Percentiles rank a stretch among this genome's conserved stretches.
phyloP scores from a whole-genome alignment of 2,329 filamentous ascomycete genomes.

The Hypoxylon sp. region DNA sequence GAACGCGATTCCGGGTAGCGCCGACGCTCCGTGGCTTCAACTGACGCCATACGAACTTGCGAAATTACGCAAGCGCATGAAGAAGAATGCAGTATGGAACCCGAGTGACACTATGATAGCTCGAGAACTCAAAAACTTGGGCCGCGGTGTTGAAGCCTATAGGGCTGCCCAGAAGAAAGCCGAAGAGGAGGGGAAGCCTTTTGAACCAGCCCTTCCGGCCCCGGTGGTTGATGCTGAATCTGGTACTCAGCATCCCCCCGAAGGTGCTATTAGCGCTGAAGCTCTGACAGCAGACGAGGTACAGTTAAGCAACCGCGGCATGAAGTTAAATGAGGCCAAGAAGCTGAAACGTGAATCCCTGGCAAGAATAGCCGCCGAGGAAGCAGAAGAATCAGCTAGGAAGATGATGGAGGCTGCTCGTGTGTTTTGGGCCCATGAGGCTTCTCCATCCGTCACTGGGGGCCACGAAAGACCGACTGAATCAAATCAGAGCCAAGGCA shows the following conservation, averaged over 20 bases:
- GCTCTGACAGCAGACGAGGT: conserved; percentile 72
- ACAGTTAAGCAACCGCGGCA: conserved; percentile 78
- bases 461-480: conserved; percentile 55
- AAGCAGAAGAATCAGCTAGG: conserved; percentile 71
- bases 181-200: conserved; percentile 74
- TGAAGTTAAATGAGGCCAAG: conserved; percentile 85
- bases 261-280: conserved; percentile 72
- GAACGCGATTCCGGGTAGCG: conserved; percentile 70
- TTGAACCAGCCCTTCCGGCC: conserved; percentile 64
- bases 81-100: conserved; percentile 90
- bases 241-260: conserved; percentile 68
- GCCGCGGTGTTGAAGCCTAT: conserved; percentile 76
- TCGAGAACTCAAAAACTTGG: conserved; percentile 79
- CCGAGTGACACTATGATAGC: conserved; percentile 90
- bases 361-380: conserved; percentile 73
- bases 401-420: conserved; percentile 67
- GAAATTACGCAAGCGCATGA: conserved; percentile 85
- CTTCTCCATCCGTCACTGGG: conserved; percentile 54
- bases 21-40: conserved; percentile 76
- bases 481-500: conserved; percentile 50
- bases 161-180: conserved; percentile 74
- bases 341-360: conserved; percentile 78
- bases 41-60: conserved; percentile 76
- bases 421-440: conserved; percentile 59
- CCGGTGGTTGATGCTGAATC: conserved; percentile 65